These are phyloP conservation scores for Santalum album DNA, from an alignment of 164 flowering plant genomes.

Conservation along the genomic window DNA sequence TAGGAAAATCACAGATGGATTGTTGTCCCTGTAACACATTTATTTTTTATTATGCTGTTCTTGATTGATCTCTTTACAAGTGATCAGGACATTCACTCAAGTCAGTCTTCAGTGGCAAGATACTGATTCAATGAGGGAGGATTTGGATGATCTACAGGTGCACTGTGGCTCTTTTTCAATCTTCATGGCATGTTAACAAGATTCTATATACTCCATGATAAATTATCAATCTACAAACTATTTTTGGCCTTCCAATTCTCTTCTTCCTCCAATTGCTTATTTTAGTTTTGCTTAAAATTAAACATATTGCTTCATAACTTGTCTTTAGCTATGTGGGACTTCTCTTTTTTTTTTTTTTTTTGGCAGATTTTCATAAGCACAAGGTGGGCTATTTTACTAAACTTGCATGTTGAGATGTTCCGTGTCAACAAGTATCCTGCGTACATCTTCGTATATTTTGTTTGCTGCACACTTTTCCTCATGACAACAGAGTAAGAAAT, in stretches of 20 bases:
- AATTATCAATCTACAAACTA: neutral
- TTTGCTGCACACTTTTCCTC: neutral
- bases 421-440: slow-evolving; percentile 98
- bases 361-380: slow-evolving; percentile 94
- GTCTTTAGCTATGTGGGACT: neutral
- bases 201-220: neutral
- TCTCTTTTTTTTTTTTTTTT: neutral
- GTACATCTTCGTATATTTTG: neutral
- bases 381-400: slow-evolving; percentile 96
- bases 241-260: neutral
- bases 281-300: neutral
- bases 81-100: slow-evolving; percentile 91
- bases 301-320: neutral
- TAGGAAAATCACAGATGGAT: no score
- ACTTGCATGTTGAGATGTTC: slow-evolving; percentile 96
- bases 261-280: neutral
- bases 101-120: slow-evolving; percentile 98
- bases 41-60: no score
- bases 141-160: slow-evolving; percentile 96
- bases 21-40: no score
- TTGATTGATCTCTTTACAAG: neutral
- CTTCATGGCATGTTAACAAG: neutral
- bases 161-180: slow-evolving; percentile 3
- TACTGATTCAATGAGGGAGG: slow-evolving; percentile 90
- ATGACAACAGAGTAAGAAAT: neutral